Conservation (phyloP, 225 moss, liverwort and hornwort species). For the Ulota crispa region DNA sequence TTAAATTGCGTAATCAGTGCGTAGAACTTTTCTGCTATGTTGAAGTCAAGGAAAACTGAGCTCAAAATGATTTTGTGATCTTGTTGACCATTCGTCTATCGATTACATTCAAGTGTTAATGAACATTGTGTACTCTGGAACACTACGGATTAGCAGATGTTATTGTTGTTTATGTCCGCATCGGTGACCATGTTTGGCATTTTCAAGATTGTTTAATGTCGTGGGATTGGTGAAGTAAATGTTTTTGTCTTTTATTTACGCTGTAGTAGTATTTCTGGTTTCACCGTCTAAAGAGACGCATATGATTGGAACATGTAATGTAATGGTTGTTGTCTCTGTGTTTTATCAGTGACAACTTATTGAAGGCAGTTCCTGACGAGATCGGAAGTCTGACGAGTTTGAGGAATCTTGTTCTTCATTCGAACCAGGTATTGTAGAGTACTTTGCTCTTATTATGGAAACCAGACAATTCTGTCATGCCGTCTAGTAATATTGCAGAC, state of each 20-base stretch:
- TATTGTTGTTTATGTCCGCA: background rate
- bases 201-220: background rate
- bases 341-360: slow-evolving; percentile 60
- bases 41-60: background rate
- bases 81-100: background rate
- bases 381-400: slow-evolving; percentile 56
- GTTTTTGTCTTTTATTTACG: background rate
- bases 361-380: slow-evolving; percentile 69
- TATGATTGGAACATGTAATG: background rate
- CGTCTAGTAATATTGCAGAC: background rate
- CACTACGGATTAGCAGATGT: background rate
- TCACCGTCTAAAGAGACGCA: background rate
- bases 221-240: background rate
- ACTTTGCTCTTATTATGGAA: background rate
- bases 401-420: slow-evolving; percentile 83
- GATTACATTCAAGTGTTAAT: background rate
- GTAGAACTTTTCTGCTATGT: slow-evolving; percentile 14
- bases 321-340: background rate
- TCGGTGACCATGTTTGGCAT: background rate
- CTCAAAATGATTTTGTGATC: background rate
- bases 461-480: background rate
- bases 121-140: background rate
- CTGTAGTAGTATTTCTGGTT: background rate
- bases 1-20: background rate
- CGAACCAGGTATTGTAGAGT: slow-evolving; percentile 56